A percentile compares a stretch with the other conserved stretches of the same genome.
Conservation (phyloP, 352 stramenopile genomes). For the Pythium chondricola region DNA sequence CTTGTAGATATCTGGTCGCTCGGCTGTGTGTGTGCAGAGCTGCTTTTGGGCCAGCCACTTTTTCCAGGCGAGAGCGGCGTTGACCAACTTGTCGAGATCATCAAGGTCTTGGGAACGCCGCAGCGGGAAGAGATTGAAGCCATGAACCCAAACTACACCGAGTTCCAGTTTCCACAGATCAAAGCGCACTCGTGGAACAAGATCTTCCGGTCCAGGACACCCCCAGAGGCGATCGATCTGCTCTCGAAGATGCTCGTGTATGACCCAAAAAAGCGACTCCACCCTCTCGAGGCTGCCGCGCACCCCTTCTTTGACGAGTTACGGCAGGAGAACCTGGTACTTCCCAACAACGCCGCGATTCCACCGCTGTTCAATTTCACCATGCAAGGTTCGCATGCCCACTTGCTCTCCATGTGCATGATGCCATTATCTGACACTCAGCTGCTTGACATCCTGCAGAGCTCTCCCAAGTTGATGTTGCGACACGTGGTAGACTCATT, state of each 20-base stretch:
- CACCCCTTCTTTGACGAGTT: constrained; percentile 99
- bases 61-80: constrained; percentile 99
- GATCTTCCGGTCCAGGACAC: constrained; percentile 94
- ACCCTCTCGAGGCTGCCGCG: constrained; percentile 76
- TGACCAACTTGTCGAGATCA: constrained; percentile 99
- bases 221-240: constrained; percentile 96
- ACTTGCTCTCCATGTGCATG: background rate
- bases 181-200: constrained; percentile 97
- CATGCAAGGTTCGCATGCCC: constrained; percentile 48
- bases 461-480: constrained; percentile 63
- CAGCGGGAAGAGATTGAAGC: constrained; percentile 97
- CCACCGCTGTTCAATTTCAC: constrained; percentile 95
- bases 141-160: constrained; percentile 99
- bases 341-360: constrained; percentile 83
- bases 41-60: constrained; percentile 96
- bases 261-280: constrained; percentile 85
- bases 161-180: constrained; percentile 99
- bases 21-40: constrained; percentile 97
- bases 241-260: constrained; percentile 97
- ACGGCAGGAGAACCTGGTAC: constrained; percentile 61
- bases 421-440: background rate
- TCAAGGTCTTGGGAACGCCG: constrained; percentile 98
- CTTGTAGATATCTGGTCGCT: constrained; percentile 91
- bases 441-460: constrained; percentile 29
- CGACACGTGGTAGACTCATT: constrained; percentile 74